Evolutionary conservation across 768 basidiomycete genomes (phyloP).

Genomic region (Grammothele lineata): DNA sequence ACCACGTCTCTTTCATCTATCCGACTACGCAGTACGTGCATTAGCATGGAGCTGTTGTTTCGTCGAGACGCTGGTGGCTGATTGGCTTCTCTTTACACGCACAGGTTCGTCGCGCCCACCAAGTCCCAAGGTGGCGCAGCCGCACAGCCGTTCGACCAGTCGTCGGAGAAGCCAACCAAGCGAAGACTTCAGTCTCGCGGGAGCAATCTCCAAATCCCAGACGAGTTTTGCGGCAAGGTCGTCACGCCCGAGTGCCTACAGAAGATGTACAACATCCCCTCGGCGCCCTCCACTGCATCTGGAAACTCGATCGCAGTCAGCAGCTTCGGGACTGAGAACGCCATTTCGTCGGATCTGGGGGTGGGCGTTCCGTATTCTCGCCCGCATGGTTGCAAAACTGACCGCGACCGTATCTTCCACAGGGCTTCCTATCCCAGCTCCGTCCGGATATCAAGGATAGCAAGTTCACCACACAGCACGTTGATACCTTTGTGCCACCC

Average conservation of each 20-base stretch:
- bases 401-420: not conserved
- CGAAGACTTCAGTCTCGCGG: no score
- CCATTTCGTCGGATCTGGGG: slow-evolving; percentile 24
- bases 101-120: no score
- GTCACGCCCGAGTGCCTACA: slow-evolving; percentile 18
- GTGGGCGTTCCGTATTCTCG: slow-evolving; percentile 11
- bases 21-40: slow-evolving; percentile 26
- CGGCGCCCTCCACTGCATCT: slow-evolving; percentile 21
- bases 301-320: slow-evolving; percentile 27
- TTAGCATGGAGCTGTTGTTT: no score
- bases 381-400: not conserved
- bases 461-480: slow-evolving; percentile 20
- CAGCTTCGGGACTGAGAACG: slow-evolving; percentile 27
- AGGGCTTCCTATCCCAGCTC: slow-evolving; percentile 22
- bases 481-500: slow-evolving; percentile 23
- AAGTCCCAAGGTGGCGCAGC: no score
- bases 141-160: no score
- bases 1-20: slow-evolving; percentile 29
- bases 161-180: no score
- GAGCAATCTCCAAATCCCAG: not conserved
- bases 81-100: no score
- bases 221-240: slow-evolving; percentile 12
- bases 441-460: slow-evolving; percentile 20
- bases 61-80: no score
- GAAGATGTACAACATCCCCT: slow-evolving; percentile 13